phyloP scores from a whole-genome alignment of 768 basidiomycete species.

The Pseudohyphozyma bogoriensis region DNA sequence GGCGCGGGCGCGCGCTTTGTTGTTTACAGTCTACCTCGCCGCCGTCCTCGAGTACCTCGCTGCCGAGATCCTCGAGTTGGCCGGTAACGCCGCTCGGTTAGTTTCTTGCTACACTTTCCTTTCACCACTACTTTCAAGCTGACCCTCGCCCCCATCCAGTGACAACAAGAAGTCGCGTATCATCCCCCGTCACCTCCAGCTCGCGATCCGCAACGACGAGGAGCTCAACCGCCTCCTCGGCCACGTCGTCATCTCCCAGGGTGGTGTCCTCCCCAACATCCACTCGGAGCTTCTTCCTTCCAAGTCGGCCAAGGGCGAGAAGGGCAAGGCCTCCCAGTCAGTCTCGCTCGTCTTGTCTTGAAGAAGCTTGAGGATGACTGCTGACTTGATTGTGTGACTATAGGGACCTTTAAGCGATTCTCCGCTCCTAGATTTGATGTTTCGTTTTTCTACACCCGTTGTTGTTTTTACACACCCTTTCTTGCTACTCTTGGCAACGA shows the following conservation, averaged over 20 bases:
- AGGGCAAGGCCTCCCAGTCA: too few relatives aligned
- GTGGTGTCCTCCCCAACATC: conserved; percentile 71
- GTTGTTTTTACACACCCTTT: too few relatives aligned
- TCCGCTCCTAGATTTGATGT: too few relatives aligned
- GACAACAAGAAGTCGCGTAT: conserved; percentile 57
- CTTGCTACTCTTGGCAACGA: too few relatives aligned
- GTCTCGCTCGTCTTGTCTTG: too few relatives aligned
- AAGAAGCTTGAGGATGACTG: too few relatives aligned
- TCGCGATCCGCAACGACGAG: conserved; percentile 48
- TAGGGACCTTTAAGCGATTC: too few relatives aligned
- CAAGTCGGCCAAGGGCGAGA: background rate
- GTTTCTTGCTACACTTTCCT: background rate
- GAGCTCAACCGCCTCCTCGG: conserved; percentile 48
- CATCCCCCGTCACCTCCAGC: conserved; percentile 81
- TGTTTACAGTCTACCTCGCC: conserved; percentile 62
- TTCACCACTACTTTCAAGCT: background rate
- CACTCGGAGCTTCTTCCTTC: conserved; percentile 39
- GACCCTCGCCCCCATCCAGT: background rate
- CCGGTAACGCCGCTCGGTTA: conserved; percentile 73
- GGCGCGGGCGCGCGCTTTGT: background rate
- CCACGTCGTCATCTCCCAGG: conserved; percentile 71
- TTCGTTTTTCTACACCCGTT: too few relatives aligned
- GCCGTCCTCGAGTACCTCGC: conserved; percentile 85
- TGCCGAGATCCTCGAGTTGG: conserved; percentile 85
- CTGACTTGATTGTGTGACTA: too few relatives aligned